These are phyloP conservation scores for Fraxinus albicans DNA, from an alignment of 305 asterid species.

Conservation along the genomic window DNA sequence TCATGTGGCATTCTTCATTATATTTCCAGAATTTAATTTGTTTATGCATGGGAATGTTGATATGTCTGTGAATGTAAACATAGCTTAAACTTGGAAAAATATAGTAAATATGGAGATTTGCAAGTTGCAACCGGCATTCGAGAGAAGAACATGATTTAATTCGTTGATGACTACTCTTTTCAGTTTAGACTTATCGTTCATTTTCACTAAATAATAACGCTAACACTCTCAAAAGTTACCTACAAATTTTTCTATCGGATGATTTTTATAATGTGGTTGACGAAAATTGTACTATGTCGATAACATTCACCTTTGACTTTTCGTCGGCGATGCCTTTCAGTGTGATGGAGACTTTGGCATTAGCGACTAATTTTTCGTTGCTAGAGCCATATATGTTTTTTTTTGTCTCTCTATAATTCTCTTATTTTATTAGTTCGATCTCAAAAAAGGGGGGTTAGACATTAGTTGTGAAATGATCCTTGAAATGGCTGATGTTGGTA, in stretches of 20 bases:
- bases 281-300: neutral
- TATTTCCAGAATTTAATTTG: neutral
- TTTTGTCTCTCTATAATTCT: no score
- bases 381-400: neutral
- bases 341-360: neutral
- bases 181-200: no score
- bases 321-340: neutral
- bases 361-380: neutral
- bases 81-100: neutral
- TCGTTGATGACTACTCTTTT: neutral
- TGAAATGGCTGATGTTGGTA: no score
- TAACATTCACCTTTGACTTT: neutral
- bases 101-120: neutral
- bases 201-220: neutral
- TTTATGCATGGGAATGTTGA: neutral
- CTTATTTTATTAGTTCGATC: no score
- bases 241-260: neutral
- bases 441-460: no score
- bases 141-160: neutral
- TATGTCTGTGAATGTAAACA: neutral
- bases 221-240: neutral
- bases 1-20: neutral
- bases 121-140: neutral
- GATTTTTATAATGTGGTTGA: neutral
- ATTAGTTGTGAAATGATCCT: no score